A percentile compares a stretch with the other conserved stretches of the same genome.
Conservation (phyloP, 1,284 basidiomycete species). For the Takashimella koratensis region DNA sequence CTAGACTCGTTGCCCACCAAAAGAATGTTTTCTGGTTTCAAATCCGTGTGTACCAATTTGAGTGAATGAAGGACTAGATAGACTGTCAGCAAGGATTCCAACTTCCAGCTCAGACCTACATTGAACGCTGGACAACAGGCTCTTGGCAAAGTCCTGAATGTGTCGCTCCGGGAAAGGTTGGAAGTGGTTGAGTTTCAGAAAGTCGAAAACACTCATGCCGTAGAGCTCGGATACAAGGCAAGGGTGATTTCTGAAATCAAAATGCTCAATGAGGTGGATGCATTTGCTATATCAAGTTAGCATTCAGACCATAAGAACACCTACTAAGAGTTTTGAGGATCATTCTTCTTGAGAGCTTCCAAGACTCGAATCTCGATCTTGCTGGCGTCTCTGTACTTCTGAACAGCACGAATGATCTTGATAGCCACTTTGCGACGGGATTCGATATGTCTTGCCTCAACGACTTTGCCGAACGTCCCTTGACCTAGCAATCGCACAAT, state of each 20-base stretch:
- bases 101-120: constrained; percentile 60
- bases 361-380: constrained; percentile 98
- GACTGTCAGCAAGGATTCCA: background rate
- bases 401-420: constrained; percentile 96
- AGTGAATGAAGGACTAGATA: constrained; percentile 84
- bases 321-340: constrained; percentile 84
- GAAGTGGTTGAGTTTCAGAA: constrained; percentile 97
- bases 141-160: constrained; percentile 92
- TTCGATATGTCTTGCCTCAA: constrained; percentile 82
- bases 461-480: constrained; percentile 98
- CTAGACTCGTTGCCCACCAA: constrained; percentile 78
- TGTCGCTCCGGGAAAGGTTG: constrained; percentile 92
- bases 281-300: constrained; percentile 72
- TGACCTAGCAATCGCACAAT: constrained; percentile 89
- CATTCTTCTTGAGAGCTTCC: constrained; percentile 82
- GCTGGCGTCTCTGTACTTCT: constrained; percentile 96
- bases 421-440: constrained; percentile 78
- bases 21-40: constrained; percentile 98
- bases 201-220: constrained; percentile 98
- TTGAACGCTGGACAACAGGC: constrained; percentile 87
- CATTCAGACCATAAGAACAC: constrained; percentile 43
- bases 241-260: constrained; percentile 96
- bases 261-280: constrained; percentile 91
- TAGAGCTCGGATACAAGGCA: constrained; percentile 95
- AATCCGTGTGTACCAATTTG: constrained; percentile 92